Conservation (phyloP, 2,329 filamentous ascomycete genomes). For the Microdochium paspali region DNA sequence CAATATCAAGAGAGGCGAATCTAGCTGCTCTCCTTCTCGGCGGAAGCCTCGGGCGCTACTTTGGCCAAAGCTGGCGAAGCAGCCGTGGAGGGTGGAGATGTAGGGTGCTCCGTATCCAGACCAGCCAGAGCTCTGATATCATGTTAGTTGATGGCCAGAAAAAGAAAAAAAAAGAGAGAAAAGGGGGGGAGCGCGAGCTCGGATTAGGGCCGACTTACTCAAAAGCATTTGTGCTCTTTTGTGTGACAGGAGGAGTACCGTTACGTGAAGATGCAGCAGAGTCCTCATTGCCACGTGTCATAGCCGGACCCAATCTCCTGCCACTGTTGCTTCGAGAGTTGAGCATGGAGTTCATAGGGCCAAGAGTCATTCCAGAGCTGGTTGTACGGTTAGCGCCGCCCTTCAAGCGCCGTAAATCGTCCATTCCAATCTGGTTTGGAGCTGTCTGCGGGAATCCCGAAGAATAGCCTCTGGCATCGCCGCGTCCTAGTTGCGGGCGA, state of each 20-base stretch:
- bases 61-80: conserved; percentile 59
- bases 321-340: conserved; percentile 86
- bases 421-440: conserved; percentile 81
- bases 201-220: conserved; percentile 62
- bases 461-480: conserved; percentile 79
- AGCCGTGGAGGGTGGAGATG: conserved; percentile 61
- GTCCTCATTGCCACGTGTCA: conserved; percentile 69
- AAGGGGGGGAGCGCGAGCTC: too few relatives aligned
- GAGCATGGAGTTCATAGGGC: conserved; percentile 73
- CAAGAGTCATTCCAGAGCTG: conserved; percentile 58
- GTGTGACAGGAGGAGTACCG: conserved; percentile 66
- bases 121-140: conserved; percentile 43
- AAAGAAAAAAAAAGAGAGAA: too few relatives aligned
- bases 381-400: conserved; percentile 47
- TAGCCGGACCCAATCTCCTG: conserved; percentile 63
- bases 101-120: conserved; percentile 53
- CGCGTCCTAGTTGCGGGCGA: conserved; percentile 67
- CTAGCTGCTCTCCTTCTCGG: conserved; percentile 44
- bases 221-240: conserved; percentile 80
- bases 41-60: conserved; percentile 41
- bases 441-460: conserved; percentile 60
- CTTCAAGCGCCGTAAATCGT: conserved; percentile 82
- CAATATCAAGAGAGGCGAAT: conserved; percentile 22
- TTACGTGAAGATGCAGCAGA: conserved; percentile 83
- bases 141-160: conserved; percentile 24